Evolutionary conservation across 2,329 filamentous ascomycete genomes (phyloP), one percentile per base, ranked within the genome.

Genomic region (Huntiella omanensis): DNA sequence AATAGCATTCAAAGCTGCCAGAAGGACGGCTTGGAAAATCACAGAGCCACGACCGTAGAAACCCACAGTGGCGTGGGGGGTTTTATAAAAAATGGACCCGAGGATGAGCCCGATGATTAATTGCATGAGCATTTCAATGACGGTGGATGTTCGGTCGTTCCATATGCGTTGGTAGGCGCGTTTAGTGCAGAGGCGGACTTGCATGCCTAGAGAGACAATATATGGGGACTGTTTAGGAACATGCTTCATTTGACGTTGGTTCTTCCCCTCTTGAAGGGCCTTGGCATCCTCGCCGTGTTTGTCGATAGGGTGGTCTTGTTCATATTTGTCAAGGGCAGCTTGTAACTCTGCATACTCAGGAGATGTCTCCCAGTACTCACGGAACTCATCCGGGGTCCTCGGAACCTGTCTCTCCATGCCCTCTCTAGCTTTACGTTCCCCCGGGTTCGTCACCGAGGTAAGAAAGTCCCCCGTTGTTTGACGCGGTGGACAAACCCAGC

Each of bases 381-480:
- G 78, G 53, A 84, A 84, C 1, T 83, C 80, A 40, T 82, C 77
- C 0, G 80, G 68, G 0, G 79, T 83, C 2, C 77, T 68, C 1
- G 80, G 80, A 0, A 79, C 73, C 41, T 63, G 64, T 47, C 65
- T 59, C 53, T 82, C 75, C 59, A 71, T 77, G 0, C 79, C 79
- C 5, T 65, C 54, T 1, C 65, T 64, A 0, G 70, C 59, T 40
- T 62, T 61, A 28, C 79, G 68, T 58, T 83, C 78, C 0, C 61
- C 57, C 0, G 76, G 74, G 53, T 77, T 79, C 0, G 79, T 83
- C 19, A 83, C 63, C 0, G 74, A 75, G 0, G 79, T 83, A 8
- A 83, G 61, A 55, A 83, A 83, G 54, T 83, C 80, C 2, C 70
- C 75, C 0, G 73, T 78, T 0, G 77, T 83, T 55, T 83, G 77